Evolutionary conservation across 2,329 filamentous ascomycete genomes (phyloP).

Genomic region (Claviceps maximensis): DNA sequence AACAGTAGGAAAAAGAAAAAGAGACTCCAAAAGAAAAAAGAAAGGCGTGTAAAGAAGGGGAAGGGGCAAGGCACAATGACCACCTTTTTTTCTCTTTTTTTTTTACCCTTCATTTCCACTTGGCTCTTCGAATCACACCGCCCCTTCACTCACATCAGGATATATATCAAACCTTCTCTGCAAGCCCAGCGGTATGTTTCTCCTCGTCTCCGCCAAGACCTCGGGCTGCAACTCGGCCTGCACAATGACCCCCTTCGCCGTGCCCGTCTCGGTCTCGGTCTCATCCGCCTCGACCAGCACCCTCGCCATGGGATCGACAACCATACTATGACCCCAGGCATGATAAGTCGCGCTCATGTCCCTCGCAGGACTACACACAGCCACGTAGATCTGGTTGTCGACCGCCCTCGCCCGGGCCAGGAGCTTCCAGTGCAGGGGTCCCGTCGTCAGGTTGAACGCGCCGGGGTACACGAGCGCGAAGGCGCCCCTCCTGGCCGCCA

Average conservation of each 20-base stretch:
- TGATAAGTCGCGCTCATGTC: slow-evolving; percentile 68
- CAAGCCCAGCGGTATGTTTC: slow-evolving; percentile 67
- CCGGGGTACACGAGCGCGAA: slow-evolving; percentile 88
- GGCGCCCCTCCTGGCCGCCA: slow-evolving; percentile 73
- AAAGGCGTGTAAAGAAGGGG: too few species aligned
- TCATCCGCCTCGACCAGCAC: slow-evolving; percentile 72
- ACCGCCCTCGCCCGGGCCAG: slow-evolving; percentile 71
- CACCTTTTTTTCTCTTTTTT: background rate
- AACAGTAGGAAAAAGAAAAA: too few species aligned
- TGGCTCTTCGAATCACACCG: slow-evolving; percentile 24
- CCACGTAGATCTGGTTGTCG: slow-evolving; percentile 92
- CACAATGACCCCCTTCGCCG: slow-evolving; percentile 60
- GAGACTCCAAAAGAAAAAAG: too few species aligned
- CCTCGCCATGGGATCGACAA: slow-evolving; percentile 76
- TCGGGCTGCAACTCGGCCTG: slow-evolving; percentile 56
- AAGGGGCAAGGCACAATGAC: too few species aligned
- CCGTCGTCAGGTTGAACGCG: slow-evolving; percentile 94
- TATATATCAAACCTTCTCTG: slow-evolving; percentile 95
- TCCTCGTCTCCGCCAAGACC: slow-evolving; percentile 61
- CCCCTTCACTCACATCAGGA: slow-evolving; percentile 65
- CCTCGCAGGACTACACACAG: slow-evolving; percentile 78
- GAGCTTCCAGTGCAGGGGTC: slow-evolving; percentile 81
- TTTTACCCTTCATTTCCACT: background rate
- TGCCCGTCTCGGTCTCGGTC: slow-evolving; percentile 65
- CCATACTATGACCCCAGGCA: slow-evolving; percentile 83